Percentiles rank a stretch among this genome's conserved stretches.
These are phyloP conservation scores for Saccharomyces cerevisiae DNA, from an alignment of 805 yeast genomes.

Conservation along the genomic window DNA sequence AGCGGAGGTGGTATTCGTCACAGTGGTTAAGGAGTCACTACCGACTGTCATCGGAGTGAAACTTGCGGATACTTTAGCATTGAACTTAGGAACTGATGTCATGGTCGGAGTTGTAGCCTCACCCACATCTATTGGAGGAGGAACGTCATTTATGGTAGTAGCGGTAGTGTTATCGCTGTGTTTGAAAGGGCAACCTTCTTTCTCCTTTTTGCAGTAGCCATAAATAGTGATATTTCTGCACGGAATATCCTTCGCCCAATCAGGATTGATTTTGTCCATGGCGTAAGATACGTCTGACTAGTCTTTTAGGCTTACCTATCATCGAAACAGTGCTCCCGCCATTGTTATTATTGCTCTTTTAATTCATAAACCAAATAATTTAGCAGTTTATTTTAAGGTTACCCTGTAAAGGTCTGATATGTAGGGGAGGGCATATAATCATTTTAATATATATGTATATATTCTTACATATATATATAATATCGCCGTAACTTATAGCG, in stretches of 20 bases:
- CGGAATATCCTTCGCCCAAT: conserved; percentile 63
- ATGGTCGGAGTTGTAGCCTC: conserved; percentile 6
- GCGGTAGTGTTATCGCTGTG: conserved; percentile 42
- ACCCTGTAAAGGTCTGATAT: not conserved
- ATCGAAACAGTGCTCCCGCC: not conserved
- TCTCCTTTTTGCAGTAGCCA: conserved; percentile 82
- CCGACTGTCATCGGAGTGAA: conserved; percentile 38
- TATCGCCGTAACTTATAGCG: not conserved
- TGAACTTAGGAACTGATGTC: conserved; percentile 33
- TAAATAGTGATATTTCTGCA: conserved; percentile 79
- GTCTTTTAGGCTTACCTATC: not conserved
- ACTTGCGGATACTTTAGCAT: conserved; percentile 46
- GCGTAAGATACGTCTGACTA: not conserved
- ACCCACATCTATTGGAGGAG: not conserved
- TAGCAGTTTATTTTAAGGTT: not conserved
- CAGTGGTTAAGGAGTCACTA: conserved; percentile 1
- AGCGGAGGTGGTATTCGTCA: conserved; percentile 1
- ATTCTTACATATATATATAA: not conserved
- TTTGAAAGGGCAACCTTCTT: conserved; percentile 77
- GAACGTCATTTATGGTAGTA: not conserved
- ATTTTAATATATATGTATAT: not conserved
- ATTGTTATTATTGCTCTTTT: not conserved
- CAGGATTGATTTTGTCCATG: conserved; percentile 30
- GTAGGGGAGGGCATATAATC: not conserved
- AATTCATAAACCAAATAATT: not conserved